Evolutionary conservation across 495 filamentous ascomycete species (phyloP).

Genomic region (Xylaria sp.): DNA sequence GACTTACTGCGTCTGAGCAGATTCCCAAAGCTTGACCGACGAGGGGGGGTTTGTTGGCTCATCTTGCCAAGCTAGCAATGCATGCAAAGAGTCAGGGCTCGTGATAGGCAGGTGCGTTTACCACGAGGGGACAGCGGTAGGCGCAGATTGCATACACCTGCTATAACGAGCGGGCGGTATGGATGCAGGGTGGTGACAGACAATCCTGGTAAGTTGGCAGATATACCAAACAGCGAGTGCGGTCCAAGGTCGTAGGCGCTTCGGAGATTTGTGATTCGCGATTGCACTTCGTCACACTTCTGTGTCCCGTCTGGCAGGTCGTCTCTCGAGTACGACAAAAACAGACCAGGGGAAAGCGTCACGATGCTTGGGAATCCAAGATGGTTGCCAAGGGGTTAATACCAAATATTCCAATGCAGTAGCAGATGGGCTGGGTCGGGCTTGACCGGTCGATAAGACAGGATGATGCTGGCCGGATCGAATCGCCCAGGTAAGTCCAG

Average conservation of each 20-base stretch:
- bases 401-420: constrained; percentile 14
- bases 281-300: constrained; percentile 12
- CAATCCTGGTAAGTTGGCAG: constrained; percentile 17
- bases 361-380: background rate
- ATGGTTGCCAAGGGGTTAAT: constrained; percentile 1
- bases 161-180: constrained; percentile 9
- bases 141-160: constrained; percentile 22
- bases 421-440: constrained; percentile 1
- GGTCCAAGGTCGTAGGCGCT: constrained; percentile 8
- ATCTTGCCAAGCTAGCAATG: constrained; percentile 42
- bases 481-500: background rate
- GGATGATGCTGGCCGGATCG: background rate
- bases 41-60: constrained; percentile 48
- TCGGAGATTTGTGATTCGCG: background rate
- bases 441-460: background rate
- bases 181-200: constrained; percentile 17
- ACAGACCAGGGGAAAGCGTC: background rate
- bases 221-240: constrained; percentile 12
- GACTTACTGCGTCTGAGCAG: constrained; percentile 86
- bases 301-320: background rate
- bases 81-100: constrained; percentile 29
- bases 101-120: constrained; percentile 29
- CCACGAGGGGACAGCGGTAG: constrained; percentile 25
- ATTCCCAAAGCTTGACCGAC: constrained; percentile 63
- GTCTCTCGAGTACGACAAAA: background rate